phyloP scores from a whole-genome alignment of 2,329 filamentous ascomycete genomes.

The Lasiodiplodia theobromae region DNA sequence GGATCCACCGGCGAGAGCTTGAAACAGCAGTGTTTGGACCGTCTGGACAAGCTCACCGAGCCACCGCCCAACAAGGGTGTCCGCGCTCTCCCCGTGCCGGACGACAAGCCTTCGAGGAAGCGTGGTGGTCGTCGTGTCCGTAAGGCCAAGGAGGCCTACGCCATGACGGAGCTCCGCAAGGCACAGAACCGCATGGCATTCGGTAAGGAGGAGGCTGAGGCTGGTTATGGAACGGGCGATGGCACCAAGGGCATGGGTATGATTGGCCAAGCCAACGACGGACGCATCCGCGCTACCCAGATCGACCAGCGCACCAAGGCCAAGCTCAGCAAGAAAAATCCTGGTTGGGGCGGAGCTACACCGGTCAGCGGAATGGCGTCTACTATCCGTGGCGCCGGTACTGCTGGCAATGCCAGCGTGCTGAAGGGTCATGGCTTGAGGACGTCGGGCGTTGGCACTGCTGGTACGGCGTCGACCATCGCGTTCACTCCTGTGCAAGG shows the following conservation, averaged over 20 bases:
- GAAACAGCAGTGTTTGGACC: constrained; percentile 80
- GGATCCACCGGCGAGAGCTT: constrained; percentile 84
- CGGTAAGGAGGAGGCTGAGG: constrained; percentile 92
- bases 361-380: constrained; percentile 65
- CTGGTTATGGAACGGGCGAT: constrained; percentile 87
- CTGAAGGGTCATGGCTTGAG: constrained; percentile 81
- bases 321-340: constrained; percentile 92
- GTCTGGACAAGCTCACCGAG: constrained; percentile 91
- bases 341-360: constrained; percentile 79
- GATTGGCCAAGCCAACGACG: constrained; percentile 88
- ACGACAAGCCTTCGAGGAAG: constrained; percentile 94
- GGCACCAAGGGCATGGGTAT: constrained; percentile 89
- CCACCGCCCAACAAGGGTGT: constrained; percentile 88
- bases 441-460: constrained; percentile 79
- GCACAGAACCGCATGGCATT: constrained; percentile 97
- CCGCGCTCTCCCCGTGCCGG: constrained; percentile 86
- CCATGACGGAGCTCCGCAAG: constrained; percentile 96
- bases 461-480: constrained; percentile 82
- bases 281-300: constrained; percentile 85
- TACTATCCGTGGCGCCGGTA: constrained; percentile 76
- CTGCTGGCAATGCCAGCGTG: constrained; percentile 68
- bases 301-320: constrained; percentile 93
- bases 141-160: constrained; percentile 94
- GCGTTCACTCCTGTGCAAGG: constrained; percentile 96
- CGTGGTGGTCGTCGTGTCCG: constrained; percentile 87